Conservation (phyloP, 2,329 filamentous ascomycete species). For the Hypoxylon sp. region DNA sequence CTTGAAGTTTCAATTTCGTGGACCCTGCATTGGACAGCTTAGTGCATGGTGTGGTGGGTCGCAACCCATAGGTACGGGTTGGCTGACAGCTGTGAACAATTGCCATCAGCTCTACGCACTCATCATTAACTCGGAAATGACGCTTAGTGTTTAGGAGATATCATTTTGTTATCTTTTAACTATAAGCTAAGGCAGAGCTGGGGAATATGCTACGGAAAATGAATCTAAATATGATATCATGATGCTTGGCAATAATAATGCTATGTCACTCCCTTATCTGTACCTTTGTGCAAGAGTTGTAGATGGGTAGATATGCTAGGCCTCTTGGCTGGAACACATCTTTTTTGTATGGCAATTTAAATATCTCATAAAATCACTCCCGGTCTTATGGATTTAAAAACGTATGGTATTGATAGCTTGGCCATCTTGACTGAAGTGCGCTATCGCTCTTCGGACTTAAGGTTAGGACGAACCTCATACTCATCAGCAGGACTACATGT, state of each 20-base stretch:
- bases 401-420: neutral
- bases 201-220: too few species aligned
- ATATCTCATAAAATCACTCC: neutral
- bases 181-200: too few species aligned
- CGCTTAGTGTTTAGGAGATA: neutral
- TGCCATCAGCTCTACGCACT: neutral
- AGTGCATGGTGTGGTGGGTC: slow-evolving; percentile 2
- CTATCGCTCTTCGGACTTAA: neutral
- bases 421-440: neutral
- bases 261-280: neutral
- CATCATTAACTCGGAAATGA: neutral
- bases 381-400: neutral
- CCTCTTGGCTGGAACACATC: neutral
- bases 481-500: too few species aligned
- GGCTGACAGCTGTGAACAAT: neutral
- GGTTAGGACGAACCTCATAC: neutral
- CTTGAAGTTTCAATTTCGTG: slow-evolving; percentile 1
- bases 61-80: neutral
- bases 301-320: neutral
- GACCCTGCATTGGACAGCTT: slow-evolving; percentile 5
- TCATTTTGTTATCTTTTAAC: too few species aligned
- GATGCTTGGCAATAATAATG: too few species aligned
- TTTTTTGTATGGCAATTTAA: too few species aligned
- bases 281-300: neutral
- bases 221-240: too few species aligned